Percentiles rank a stretch among this genome's conserved stretches.
Evolutionary conservation across 2,329 filamentous ascomycete species (phyloP).

Genomic region (Neopestalotiopsis sp.): DNA sequence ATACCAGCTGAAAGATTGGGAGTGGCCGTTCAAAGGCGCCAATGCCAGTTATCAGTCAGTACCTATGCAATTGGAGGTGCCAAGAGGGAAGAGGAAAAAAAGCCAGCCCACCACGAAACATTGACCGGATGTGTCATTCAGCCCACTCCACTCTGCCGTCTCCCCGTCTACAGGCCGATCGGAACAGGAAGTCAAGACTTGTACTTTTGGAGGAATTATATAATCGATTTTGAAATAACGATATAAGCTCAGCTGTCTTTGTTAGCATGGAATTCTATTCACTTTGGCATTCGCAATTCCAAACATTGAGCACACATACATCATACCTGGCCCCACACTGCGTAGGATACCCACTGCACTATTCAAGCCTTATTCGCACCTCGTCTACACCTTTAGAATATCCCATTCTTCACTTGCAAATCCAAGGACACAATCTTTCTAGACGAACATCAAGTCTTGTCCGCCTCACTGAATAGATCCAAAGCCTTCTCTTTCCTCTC

Average conservation of each 20-base stretch:
- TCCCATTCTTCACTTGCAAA: not conserved
- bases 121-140: not conserved
- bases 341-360: conserved; percentile 8
- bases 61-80: not conserved
- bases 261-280: too few species aligned
- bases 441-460: too few species aligned
- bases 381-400: not conserved
- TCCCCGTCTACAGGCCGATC: not conserved
- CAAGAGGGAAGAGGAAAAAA: not conserved
- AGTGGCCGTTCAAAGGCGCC: not conserved
- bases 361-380: conserved; percentile 2
- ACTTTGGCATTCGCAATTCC: not conserved
- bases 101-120: not conserved
- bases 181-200: not conserved
- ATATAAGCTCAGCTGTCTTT: too few species aligned
- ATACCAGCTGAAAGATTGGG: not conserved
- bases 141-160: not conserved
- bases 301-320: not conserved
- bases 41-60: not conserved
- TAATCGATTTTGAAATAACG: not conserved
- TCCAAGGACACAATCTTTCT: not conserved
- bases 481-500: too few species aligned
- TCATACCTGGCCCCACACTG: not conserved
- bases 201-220: not conserved
- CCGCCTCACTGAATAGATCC: too few species aligned